Evolutionary conservation across 345 rosid species (phyloP), one percentile per base, ranked within the genome.

Genomic region (Stellera chamaejasme): DNA sequence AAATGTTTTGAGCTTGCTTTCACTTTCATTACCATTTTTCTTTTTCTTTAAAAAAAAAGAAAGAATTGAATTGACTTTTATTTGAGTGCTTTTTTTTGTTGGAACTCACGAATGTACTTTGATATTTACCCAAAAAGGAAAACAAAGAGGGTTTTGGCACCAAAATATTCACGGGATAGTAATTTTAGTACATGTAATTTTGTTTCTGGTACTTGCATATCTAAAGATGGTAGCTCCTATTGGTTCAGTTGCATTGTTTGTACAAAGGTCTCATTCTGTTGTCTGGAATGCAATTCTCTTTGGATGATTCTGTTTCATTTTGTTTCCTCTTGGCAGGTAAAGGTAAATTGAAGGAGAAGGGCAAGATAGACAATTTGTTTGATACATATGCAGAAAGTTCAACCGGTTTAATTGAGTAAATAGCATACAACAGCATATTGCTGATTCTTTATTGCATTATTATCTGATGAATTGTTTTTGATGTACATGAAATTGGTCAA

Each of bases 351-450:
- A 74, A 59, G 66, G 64, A 32, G 41, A 13, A 25, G 12, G 69
- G 45, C 13, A 58, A 48, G 61, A 25, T 76, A 43, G 77, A 66
- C 57, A 23, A n/a, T 43, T 47, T 77, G 46, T 80, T 77, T 54
- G 52, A 56, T 61, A 25, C 60, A 42, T 80, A 80, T 60, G 82
- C 75, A 3, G 74, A 77, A 50, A 55, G 45, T 44, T 64, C 73
- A 14, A 48, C 46, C 10, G 78, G 72, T 28, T 51, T 74, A 66
- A 80, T 80, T 50, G 82, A 74, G 85, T 80, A 69, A 72, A 82
- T 68, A 53, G 5, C 39, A 32, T 32, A 8, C 3, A 8, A 8
- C 39, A 32, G 39, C 39, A 4, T 32, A 32, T 4, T 4, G 39
- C 39, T 19, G 2, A 48, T 2, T 13, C 14, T 48, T 15, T 19